Base-by-base conservation (phyloP, 2,329 filamentous ascomycete genomes). In the Aspergillus sp. region DNA sequence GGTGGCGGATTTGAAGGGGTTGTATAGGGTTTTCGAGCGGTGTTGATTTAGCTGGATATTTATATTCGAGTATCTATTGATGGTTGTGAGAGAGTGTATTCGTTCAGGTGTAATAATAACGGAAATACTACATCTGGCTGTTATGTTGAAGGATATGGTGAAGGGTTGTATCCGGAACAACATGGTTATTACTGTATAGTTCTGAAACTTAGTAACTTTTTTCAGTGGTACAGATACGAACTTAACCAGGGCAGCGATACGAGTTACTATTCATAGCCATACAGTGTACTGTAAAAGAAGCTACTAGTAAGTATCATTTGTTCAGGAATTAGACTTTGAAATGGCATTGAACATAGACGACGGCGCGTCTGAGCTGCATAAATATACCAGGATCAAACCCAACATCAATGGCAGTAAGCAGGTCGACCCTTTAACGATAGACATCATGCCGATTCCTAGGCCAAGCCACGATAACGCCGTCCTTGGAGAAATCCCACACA, bases 11-110 rank as follows among this genome's bases (percentile, higher is more conserved):
- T 76, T 98, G 61, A 98, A 96, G 76, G 92, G 93, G 0, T 73
- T 99, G 60, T 99, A 99, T 76, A 83, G 91, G 49, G 93, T 98
- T 2, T 99, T 99, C 81, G 95, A 99, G 78, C 82, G 95, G 57
- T 98, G 95, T 75, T 98, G 75, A 85, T 5, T 42, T 30, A 8
- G 4, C 15, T 39, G 19, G 2, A 8, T 8, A 3, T 27, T 3
- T 27, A 1, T 8, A 1, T 27, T 27, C 25, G 1, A 1, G 19
- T 42, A 11, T 32, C 8, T 32, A 8, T 42, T 21, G 10, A 44
- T 41, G 7, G 3, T 41, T 19, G 39, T 10, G 6, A 19, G 8
- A 2, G 39, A 2, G 39, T 19, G 39, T 10, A 13, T 23, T 3
- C 13, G 1, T 2, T 2, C 17, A 44, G 5, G 10, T 10, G 41